Evolutionary conservation across 306 rosid species (phyloP).

Genomic region (Quillaja saponaria): DNA sequence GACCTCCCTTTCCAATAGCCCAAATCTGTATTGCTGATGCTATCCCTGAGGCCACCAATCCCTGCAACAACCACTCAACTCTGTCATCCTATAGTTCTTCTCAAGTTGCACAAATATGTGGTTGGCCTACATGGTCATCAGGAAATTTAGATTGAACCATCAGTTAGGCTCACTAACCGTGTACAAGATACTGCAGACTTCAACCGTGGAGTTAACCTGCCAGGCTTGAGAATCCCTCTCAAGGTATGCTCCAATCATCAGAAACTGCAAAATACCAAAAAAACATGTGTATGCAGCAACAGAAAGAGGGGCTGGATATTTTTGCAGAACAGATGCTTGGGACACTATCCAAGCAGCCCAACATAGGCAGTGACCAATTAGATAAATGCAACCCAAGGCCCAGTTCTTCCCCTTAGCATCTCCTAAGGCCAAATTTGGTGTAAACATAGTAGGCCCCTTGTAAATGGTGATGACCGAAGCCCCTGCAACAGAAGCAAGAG

Average conservation of each 20-base stretch:
- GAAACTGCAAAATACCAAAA: slow-evolving; percentile 52
- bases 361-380: slow-evolving; percentile 60
- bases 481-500: slow-evolving; percentile 69
- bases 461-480: slow-evolving; percentile 66
- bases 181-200: slow-evolving; percentile 49
- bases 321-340: slow-evolving; percentile 52
- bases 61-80: slow-evolving; percentile 49
- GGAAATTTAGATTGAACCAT: slow-evolving; percentile 15
- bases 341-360: slow-evolving; percentile 74
- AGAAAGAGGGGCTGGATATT: slow-evolving; percentile 46
- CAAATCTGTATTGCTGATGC: slow-evolving; percentile 75
- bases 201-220: slow-evolving; percentile 46
- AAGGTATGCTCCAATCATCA: slow-evolving; percentile 35
- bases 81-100: background rate
- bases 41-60: slow-evolving; percentile 63
- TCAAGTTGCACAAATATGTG: slow-evolving; percentile 23
- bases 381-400: slow-evolving; percentile 67
- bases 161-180: slow-evolving; percentile 46
- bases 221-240: slow-evolving; percentile 48
- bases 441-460: slow-evolving; percentile 70
- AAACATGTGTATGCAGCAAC: slow-evolving; percentile 53
- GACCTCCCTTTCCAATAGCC: slow-evolving; percentile 70
- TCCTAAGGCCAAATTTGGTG: slow-evolving; percentile 30
- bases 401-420: slow-evolving; percentile 50
- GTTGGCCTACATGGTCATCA: slow-evolving; percentile 12